Evolutionary conservation across 306 rosid genomes (phyloP).

Genomic region (Dryas drummondii): DNA sequence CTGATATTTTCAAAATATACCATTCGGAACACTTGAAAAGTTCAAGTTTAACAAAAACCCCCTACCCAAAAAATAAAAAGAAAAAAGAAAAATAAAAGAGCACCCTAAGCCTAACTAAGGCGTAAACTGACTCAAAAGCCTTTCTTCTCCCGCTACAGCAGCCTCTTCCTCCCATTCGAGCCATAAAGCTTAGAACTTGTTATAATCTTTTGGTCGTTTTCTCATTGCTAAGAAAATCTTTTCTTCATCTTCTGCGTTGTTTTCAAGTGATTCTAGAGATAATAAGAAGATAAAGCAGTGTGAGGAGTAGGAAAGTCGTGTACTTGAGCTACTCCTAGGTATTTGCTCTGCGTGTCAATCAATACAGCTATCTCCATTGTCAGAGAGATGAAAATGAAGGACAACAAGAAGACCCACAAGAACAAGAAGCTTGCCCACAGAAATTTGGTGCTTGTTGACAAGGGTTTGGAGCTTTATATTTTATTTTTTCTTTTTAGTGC

Average conservation of each 20-base stretch:
- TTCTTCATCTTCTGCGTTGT: neutral
- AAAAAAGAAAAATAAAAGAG: no score
- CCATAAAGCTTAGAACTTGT: neutral
- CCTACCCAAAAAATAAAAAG: neutral
- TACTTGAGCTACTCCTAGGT: neutral
- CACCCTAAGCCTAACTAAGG: neutral
- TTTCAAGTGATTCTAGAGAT: neutral
- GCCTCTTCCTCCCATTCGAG: neutral
- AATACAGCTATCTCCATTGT: neutral
- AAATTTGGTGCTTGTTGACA: conserved; percentile 7
- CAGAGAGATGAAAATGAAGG: conserved; percentile 6
- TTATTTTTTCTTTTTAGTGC: neutral
- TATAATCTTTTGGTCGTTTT: neutral
- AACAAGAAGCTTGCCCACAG: neutral
- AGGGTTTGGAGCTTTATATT: neutral
- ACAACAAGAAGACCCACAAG: conserved; percentile 12
- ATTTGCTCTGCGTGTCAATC: no score
- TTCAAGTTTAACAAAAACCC: neutral
- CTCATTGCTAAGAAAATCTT: neutral
- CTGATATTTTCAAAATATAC: neutral
- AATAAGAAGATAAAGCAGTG: neutral
- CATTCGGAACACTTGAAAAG: neutral
- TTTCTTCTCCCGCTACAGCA: neutral
- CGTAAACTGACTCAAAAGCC: neutral
- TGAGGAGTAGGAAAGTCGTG: neutral